Evolutionary conservation across 2,329 filamentous ascomycete genomes (phyloP), one percentile per base, ranked within the genome.

Genomic region (Alternaria tenuissima): DNA sequence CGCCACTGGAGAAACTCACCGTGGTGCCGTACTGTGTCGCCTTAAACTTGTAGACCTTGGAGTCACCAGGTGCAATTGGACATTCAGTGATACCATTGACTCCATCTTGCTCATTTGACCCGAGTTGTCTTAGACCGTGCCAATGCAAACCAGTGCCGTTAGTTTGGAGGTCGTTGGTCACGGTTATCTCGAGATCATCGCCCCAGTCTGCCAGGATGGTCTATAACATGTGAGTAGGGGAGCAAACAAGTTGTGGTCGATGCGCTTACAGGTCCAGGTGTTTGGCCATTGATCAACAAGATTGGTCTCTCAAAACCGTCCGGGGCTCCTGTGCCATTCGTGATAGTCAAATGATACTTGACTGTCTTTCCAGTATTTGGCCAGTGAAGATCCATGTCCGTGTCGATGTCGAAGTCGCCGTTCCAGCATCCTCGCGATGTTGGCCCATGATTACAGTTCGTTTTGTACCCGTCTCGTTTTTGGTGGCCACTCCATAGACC

Each of bases 21-120:
- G 76, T 73, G n/a, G 74, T 68, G 38, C 76, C 76, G 38, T 75
- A 77, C 51, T 78, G 75, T 3, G 74, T 78, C 4, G 75, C 74
- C 43, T 74, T 72, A 66, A 76, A 78, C 8, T 61, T 71, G 55
- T 77, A 78, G 4, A 70, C 63, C 34, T 66, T 75, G 8, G 66
- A 71, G n/a, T 65, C 63, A 2, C 86, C 86, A 0, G 89, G 89
- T 5, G 88, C 80, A 59, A 91, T 87, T 2, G 90, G 89, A 64
- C 90, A 93, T 74, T 92, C 88, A 11, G 84, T 86, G 24, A 86
- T 72, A 28, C 83, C 81, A 24, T 78, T 79, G 5, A 81, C 79
- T 11, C 83, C 82, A 63, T 85, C 83, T 64, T 78, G 75, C 44
- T 82, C 71, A 24, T 77, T 76, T 7, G 74, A 76, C 38, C 78